Conservation (phyloP, 192 early-diverging fungal species). For the Cetraspora pellucida region DNA sequence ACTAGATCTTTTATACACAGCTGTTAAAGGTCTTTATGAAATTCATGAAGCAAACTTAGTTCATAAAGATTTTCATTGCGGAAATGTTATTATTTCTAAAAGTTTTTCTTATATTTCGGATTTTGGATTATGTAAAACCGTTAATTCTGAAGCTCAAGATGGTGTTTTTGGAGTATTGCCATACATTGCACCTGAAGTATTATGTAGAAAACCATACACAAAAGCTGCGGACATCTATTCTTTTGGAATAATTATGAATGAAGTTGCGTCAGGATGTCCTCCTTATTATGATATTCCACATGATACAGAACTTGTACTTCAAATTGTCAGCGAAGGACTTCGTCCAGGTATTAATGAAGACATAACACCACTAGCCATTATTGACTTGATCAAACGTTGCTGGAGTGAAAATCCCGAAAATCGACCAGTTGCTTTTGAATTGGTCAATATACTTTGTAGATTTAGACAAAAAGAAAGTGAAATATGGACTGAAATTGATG, state of each 20-base stretch:
- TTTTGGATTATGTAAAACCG: constrained; percentile 17
- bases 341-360: not conserved
- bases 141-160: not conserved
- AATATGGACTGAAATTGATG: no score
- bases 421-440: not conserved
- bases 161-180: constrained; percentile 18
- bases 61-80: constrained; percentile 13
- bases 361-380: not conserved
- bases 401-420: not conserved
- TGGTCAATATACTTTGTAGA: no score
- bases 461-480: no score
- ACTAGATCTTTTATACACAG: not conserved
- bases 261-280: not conserved
- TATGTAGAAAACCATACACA: not conserved
- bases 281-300: constrained; percentile 16
- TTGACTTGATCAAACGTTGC: constrained; percentile 1
- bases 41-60: not conserved
- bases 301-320: not conserved
- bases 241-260: constrained; percentile 19
- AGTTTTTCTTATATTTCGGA: not conserved
- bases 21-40: not conserved
- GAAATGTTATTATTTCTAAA: not conserved
- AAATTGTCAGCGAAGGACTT: not conserved
- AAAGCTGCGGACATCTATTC: constrained; percentile 30
- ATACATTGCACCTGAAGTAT: constrained; percentile 28